Conservation (phyloP, 176 grass and related monocot genomes). For the Stipa capillata region DNA sequence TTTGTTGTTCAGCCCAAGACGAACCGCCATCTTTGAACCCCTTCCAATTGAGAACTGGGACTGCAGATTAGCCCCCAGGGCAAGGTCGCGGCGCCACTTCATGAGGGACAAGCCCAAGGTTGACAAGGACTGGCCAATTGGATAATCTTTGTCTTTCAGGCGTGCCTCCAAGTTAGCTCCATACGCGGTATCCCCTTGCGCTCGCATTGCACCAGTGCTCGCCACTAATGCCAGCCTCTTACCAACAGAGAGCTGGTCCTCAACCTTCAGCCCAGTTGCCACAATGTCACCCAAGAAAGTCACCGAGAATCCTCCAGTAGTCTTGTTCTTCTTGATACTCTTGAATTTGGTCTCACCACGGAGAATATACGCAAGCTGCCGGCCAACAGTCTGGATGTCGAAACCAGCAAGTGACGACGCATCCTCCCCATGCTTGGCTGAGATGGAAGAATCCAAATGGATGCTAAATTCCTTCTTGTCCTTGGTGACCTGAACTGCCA, state of each 20-base stretch:
- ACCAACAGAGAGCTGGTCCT: conserved; percentile 76
- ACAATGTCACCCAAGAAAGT: conserved; percentile 81
- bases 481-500: conserved; percentile 83
- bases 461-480: conserved; percentile 98
- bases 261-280: conserved; percentile 78
- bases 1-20: conserved; percentile 86
- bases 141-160: conserved; percentile 74
- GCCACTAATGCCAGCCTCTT: conserved; percentile 58
- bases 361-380: conserved; percentile 73
- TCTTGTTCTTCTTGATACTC: conserved; percentile 88
- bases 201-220: conserved; percentile 61
- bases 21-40: conserved; percentile 73
- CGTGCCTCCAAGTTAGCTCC: conserved; percentile 79
- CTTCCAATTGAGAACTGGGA: conserved; percentile 63
- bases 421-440: conserved; percentile 85
- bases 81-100: conserved; percentile 65
- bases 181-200: conserved; percentile 69
- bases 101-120: conserved; percentile 81
- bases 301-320: conserved; percentile 71
- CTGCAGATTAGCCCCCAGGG: conserved; percentile 81
- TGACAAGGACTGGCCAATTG: conserved; percentile 56
- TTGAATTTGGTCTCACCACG: conserved; percentile 90
- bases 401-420: conserved; percentile 78
- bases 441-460: conserved; percentile 81
- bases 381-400: conserved; percentile 73